These are phyloP conservation scores for Fremontodendron californicum DNA, from an alignment of 345 rosid genomes.

Conservation along the genomic window DNA sequence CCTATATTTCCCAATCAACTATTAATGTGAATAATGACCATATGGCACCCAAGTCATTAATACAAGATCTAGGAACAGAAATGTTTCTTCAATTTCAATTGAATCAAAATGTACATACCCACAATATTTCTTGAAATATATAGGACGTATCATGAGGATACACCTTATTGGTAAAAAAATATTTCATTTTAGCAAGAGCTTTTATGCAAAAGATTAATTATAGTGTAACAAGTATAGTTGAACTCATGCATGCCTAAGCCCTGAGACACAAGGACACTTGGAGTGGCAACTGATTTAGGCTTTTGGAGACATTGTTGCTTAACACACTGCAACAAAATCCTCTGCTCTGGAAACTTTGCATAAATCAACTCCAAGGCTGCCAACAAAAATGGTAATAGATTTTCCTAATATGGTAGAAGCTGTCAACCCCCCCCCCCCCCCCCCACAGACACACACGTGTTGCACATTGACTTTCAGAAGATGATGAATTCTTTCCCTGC, in stretches of 20 bases:
- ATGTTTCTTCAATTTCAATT: background rate
- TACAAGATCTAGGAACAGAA: background rate
- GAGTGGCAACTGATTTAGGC: background rate
- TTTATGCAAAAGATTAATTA: background rate
- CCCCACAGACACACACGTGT: background rate
- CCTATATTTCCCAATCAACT: background rate
- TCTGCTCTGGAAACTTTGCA: background rate
- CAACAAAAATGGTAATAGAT: background rate
- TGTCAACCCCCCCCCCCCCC: background rate
- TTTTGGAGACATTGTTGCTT: background rate
- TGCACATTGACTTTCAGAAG: background rate
- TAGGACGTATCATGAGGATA: background rate
- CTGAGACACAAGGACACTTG: background rate
- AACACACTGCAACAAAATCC: background rate
- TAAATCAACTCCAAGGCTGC: background rate
- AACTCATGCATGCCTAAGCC: background rate
- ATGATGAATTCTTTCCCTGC: background rate
- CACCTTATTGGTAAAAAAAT: background rate
- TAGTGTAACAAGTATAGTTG: background rate
- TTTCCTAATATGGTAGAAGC: background rate
- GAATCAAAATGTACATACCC: background rate
- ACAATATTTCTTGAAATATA: background rate
- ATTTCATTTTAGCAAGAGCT: background rate
- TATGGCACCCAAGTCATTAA: background rate
- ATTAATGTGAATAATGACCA: background rate